Evolutionary conservation across 2,329 filamentous ascomycete species (phyloP).

Genomic region (Lasiodiplodia gonubiensis): DNA sequence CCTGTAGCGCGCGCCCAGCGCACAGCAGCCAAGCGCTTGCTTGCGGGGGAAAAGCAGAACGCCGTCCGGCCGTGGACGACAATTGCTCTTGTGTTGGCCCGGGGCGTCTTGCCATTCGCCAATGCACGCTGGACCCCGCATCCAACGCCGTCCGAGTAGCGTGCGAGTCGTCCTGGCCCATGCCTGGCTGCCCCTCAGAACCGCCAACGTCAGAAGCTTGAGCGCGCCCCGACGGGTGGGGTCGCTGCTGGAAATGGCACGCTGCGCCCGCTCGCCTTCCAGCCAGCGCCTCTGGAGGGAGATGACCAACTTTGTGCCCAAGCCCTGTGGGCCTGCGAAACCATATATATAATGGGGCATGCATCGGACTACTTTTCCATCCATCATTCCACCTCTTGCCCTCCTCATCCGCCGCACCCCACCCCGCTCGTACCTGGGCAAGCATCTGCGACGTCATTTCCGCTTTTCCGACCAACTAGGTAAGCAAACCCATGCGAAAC

Average conservation of each 20-base stretch:
- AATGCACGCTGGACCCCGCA: constrained; percentile 25
- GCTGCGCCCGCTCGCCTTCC: not conserved
- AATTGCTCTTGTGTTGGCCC: not conserved
- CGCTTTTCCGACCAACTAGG: constrained; percentile 12
- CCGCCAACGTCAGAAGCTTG: constrained; percentile 26
- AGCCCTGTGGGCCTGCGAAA: constrained; percentile 15
- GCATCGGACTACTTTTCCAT: constrained; percentile 11
- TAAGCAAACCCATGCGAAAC: constrained; percentile 8
- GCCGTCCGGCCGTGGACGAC: not conserved
- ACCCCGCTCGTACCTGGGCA: constrained; percentile 15
- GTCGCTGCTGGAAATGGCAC: constrained; percentile 8
- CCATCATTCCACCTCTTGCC: constrained; percentile 7
- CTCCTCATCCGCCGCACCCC: not conserved
- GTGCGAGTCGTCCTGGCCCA: constrained; percentile 16
- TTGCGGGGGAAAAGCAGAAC: constrained; percentile 11
- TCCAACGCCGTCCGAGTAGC: constrained; percentile 4
- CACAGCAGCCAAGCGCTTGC: constrained; percentile 6
- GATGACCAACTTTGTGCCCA: constrained; percentile 14
- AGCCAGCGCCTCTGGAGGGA: not conserved
- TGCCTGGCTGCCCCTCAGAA: constrained; percentile 8
- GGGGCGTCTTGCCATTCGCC: constrained; percentile 6
- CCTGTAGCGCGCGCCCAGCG: constrained; percentile 1
- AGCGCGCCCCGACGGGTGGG: constrained; percentile 10
- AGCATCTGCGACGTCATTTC: constrained; percentile 21
- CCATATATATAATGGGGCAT: constrained; percentile 15